Base-by-base conservation (phyloP, 2,329 filamentous ascomycete genomes). In the Verticillium zaregamsianum region DNA sequence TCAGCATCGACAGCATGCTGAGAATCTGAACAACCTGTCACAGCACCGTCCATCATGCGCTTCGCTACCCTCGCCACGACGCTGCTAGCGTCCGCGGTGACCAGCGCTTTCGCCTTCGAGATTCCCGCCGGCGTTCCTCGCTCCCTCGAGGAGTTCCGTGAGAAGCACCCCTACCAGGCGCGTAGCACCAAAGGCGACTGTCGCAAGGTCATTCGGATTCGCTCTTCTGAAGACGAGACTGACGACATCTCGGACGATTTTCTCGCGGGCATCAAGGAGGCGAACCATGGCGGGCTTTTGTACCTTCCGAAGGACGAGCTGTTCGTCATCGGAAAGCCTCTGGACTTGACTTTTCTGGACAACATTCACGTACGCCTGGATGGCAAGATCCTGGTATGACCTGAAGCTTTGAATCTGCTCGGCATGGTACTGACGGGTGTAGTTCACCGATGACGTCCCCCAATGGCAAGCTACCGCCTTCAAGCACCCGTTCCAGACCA, bases 331-430 rank as follows among this genome's bases (percentile, higher is more conserved):
- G 86, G 84, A 28, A 89, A 83, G 1, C 85, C 86, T 2, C 71
- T 89, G 64, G 83, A 90, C 68, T 71, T 88, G 72, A 88, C 85
- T 0, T 87, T 86, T 68, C 73, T 89, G 28, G 79, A 84, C 58
- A 76, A 84, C 65, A 79, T 90, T 45, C 87, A 90, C 70, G 75
- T 89, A 23, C 82, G 81, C 82, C 74, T 68, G 70, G 54, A 61
- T 14, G 54, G 65, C 23, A 63, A 65, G 62, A 61, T 62, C n/a
- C 63, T 49, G 12, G 45, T 49, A 23, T n/a, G 45, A 6, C 14
- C 8, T 3, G 5, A 17, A 9, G 15, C 39, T 45, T 45, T 9
- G 15, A 20, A 20, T n/a, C n/a, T 45, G 8, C 15, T 20, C 6
- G n/a, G 9, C n/a, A 5, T 45, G 5, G 5, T 5, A 45, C 39